phyloP scores from a whole-genome alignment of 768 basidiomycete genomes.

The Mycena metata region DNA sequence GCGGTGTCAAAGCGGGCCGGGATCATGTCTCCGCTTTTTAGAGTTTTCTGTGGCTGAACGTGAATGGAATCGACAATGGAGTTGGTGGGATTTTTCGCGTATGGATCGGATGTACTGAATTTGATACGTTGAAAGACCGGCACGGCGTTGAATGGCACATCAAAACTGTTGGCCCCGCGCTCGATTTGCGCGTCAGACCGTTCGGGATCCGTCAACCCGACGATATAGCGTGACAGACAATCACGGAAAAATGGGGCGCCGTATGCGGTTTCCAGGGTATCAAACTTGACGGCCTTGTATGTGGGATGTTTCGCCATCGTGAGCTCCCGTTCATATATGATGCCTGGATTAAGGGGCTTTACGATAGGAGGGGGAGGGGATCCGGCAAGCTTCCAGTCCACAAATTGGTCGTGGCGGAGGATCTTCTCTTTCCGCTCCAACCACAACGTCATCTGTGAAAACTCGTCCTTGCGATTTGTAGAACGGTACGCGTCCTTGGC shows the following conservation, averaged over 20 bases:
- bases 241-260: conserved; percentile 15
- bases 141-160: conserved; percentile 18
- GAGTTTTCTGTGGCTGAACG: neutral
- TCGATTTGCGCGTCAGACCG: neutral
- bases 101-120: conserved; percentile 1
- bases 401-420: no score
- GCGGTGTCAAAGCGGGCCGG: neutral
- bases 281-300: conserved; percentile 27
- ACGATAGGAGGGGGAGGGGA: no score
- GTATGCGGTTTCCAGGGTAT: neutral
- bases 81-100: neutral
- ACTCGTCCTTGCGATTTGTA: no score
- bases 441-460: no score
- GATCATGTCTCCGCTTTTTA: neutral
- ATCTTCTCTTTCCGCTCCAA: no score
- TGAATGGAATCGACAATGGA: neutral
- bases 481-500: no score
- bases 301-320: conserved; percentile 15
- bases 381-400: no score
- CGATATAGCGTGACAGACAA: neutral
- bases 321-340: conserved; percentile 9
- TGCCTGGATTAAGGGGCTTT: no score
- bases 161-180: conserved; percentile 3
- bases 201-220: neutral
- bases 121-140: conserved; percentile 23